Evolutionary conservation across 139 green algal genomes (phyloP).

Genomic region (Tetradesmus obliquus): DNA sequence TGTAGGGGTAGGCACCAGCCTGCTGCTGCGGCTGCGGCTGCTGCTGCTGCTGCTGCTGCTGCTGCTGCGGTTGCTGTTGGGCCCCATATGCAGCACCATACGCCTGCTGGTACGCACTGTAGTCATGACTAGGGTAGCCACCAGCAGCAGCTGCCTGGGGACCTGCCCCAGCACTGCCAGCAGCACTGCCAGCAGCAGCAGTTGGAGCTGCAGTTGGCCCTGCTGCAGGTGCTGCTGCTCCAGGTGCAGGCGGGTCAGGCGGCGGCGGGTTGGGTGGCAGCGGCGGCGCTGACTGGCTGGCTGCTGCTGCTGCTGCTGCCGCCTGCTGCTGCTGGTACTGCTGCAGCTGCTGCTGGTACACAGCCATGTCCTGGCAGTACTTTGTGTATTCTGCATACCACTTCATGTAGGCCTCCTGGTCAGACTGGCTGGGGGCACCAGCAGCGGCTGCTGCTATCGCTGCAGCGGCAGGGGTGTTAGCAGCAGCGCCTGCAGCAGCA

Average conservation of each 20-base stretch:
- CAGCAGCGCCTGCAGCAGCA: background rate
- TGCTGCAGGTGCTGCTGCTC: background rate
- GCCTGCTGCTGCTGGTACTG: conserved; percentile 31
- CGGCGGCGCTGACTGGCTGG: background rate
- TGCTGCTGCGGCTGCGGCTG: background rate
- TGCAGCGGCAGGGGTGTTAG: background rate
- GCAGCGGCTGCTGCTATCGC: conserved; percentile 3
- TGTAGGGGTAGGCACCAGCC: background rate
- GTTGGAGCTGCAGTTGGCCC: background rate
- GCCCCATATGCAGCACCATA: background rate
- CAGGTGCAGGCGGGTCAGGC: background rate
- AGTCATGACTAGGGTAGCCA: conserved; percentile 1
- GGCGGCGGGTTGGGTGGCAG: conserved; percentile 23
- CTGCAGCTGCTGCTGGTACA: conserved; percentile 18
- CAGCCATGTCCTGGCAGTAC: conserved; percentile 33
- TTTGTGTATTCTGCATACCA: conserved; percentile 32
- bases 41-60: conserved; percentile 3
- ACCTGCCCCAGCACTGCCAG: background rate
- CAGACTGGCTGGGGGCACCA: background rate
- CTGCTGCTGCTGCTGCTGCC: conserved; percentile 10
- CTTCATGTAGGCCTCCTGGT: conserved; percentile 22
- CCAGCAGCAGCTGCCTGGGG: background rate
- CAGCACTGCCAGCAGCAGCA: background rate
- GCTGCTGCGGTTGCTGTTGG: conserved; percentile 1
- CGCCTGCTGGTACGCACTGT: conserved; percentile 17